Evolutionary conservation across 2,329 filamentous ascomycete genomes (phyloP), one percentile per base, ranked within the genome.

Genomic region (Fonsecaea nubica): DNA sequence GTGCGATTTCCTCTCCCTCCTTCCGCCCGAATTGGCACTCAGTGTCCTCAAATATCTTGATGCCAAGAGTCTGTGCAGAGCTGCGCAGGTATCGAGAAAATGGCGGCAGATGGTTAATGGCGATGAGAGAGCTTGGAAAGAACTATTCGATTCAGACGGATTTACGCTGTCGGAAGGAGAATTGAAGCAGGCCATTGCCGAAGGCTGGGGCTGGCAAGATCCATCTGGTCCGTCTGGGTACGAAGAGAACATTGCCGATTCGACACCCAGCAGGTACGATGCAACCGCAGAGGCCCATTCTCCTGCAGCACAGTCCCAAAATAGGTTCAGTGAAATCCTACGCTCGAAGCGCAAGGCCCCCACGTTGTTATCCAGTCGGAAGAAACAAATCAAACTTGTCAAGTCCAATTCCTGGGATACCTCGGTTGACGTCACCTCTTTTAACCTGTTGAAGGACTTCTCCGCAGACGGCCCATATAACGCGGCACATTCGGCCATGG

Each of bases 131-230:
- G 92, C 93, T 13, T 99, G 95, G 95, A 98, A 96, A 79, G 91
- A 93, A 70, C 83, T 97, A 0, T 89, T 99, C 50, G 93, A 97
- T 68, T 84, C 84, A 0, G 93, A 97, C 76, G 92, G 92, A 0
- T 97, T 92, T 77, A 82, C 82, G 33, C 82, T 99, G 1, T 89
- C 92, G 0, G 83, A 89, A 0, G 92, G 92, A 18, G 95, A 99
- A 78, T 83, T 99, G 30, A 89, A 92, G 70, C 89, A 90, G 72
- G 93, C 95, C 35, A 93, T 98, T 63, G 83, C 84, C 50, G 92
- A 98, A 81, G 95, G 95, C 13, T 99, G 95, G 95, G 95, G 93
- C 13, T 99, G 95, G 93, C 95, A 99, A 76, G 92, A 94, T 75
- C 92, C 93, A 0, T 86, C 88, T 63, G 91, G 90, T 0, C 78